Evolutionary conservation across 2,329 filamentous ascomycete species (phyloP), one percentile per base, ranked within the genome.

Genomic region (Metarhizium humberi): DNA sequence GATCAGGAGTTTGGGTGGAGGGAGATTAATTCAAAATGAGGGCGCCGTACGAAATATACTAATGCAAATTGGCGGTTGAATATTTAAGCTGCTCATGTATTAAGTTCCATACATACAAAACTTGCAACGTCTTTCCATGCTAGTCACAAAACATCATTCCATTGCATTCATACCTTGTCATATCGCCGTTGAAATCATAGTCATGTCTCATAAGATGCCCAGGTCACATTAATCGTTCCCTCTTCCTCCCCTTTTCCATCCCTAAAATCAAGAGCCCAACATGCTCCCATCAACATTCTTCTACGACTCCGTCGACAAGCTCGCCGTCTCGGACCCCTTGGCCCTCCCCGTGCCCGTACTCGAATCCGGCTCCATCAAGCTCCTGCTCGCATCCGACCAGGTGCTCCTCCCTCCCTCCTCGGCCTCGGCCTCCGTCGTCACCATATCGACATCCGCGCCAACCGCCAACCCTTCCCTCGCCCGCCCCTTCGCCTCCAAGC

Each of bases 261-360:
- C 43, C 6, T 25, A 10, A 46, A 29, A 14, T 45, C 42, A 45
- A 18, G 42, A 45, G 6, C n/a, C 42, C n/a, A 45, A 11, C n/a
- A 40, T 29, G 2, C 53, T 36, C 45, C n/a, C 47, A 50, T 55
- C 57, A 34, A 50, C 54, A 36, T 54, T 45, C 25, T 56, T 60
- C 64, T 62, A 61, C 38, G 60, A 63, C 46, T 63, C 62, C 0
- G 70, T 72, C 18, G 70, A 70, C 52, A 68, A 56, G 1, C 70
- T 73, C 16, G 69, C 69, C 45, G 71, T 69, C 53, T 72, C 71
- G 2, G 70, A 72, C n/a, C 66, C 66, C 57, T 70, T 71, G 4
- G 66, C 64, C 25, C 59, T 62, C 5, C 65, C 65, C 16, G 67
- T 66, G 4, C 66, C 69, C 34, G 64, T 65, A 50, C 69, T 72